Base-by-base conservation (phyloP, 2,329 filamentous ascomycete genomes). In the Venturia carpophila region DNA sequence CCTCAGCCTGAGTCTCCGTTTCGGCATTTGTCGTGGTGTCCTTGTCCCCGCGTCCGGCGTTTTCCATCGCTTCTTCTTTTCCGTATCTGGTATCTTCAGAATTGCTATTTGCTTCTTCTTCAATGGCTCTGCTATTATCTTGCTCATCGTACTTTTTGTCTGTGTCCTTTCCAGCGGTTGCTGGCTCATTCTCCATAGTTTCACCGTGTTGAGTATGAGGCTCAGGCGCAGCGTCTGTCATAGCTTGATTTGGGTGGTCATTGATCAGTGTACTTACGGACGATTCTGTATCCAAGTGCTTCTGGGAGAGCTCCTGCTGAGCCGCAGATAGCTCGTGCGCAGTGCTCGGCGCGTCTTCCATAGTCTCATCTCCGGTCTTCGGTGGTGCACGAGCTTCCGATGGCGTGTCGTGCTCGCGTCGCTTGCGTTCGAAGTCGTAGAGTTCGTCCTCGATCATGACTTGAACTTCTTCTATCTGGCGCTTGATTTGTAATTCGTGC, bases 401-500 rank as follows among this genome's bases (percentile, higher is more conserved):
- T 27, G 39, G n/a, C 52, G 52, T 60, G 19, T 66, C 60, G 27
- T 47, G 67, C 60, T 45, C 63, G 15, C 43, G 58, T 73, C 77
- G 71, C 70, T 76, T 73, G 71, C 77, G 73, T 67, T 85, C 79
- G 70, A 90, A 90, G 24, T 87, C 84, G 62, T 81, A 80, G 34
- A 82, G 73, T 73, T 97, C 91, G 65, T 78, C 80, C 21, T 84
- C 81, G 68, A 95, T 85, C 7, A 74, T 79, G 1, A 79, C 80
- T 73, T 91, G 83, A 19, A 83, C 84, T 63, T 88, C 84, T 60
- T 82, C 79, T 37, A 91, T 80, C 74, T 96, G 92, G 5, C 82
- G 78, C 58, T 87, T 82, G 72, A 97, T 90, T 13, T 76, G 80
- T 5, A 85, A 83, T 74, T 92, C 85, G 73, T 97, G 88, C 56